phyloP scores from a whole-genome alignment of 2,329 filamentous ascomycete genomes.

The Didymella glomerata region DNA sequence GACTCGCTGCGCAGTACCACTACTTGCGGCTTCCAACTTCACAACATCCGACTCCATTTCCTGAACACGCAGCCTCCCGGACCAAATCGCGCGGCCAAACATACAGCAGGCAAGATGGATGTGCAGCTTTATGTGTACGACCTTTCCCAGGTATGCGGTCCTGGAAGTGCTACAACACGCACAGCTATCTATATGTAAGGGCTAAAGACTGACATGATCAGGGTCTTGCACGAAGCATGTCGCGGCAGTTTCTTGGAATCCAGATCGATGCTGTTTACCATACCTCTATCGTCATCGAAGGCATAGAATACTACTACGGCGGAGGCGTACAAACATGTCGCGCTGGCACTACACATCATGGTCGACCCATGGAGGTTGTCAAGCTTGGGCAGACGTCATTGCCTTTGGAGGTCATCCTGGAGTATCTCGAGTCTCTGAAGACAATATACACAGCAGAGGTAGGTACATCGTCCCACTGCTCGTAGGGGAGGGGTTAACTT shows the following conservation, averaged over 20 bases:
- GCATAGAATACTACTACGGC: conserved; percentile 91
- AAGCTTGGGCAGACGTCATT: conserved; percentile 79
- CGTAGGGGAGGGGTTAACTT: not conserved
- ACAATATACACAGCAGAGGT: conserved; percentile 83
- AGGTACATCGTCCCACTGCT: conserved; percentile 7
- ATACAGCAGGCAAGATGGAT: conserved; percentile 51
- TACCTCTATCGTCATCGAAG: conserved; percentile 84
- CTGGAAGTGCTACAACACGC: not conserved
- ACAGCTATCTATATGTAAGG: not conserved
- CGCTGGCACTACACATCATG: conserved; percentile 87
- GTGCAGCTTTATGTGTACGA: conserved; percentile 63
- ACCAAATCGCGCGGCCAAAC: conserved; percentile 11
- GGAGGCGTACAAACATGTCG: conserved; percentile 82
- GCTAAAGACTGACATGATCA: conserved; percentile 34
- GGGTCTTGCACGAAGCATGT: conserved; percentile 66
- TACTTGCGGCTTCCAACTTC: not conserved
- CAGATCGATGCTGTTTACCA: conserved; percentile 95
- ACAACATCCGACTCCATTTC: not conserved
- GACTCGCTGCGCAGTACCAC: not conserved
- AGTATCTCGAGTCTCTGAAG: conserved; percentile 86
- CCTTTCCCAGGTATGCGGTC: conserved; percentile 53
- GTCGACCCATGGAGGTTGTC: conserved; percentile 78
- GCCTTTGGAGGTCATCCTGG: conserved; percentile 80
- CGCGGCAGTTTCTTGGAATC: conserved; percentile 66
- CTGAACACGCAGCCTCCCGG: not conserved